phyloP scores from a whole-genome alignment of 441 rosid genomes.

The Pelargonium citronellum region DNA sequence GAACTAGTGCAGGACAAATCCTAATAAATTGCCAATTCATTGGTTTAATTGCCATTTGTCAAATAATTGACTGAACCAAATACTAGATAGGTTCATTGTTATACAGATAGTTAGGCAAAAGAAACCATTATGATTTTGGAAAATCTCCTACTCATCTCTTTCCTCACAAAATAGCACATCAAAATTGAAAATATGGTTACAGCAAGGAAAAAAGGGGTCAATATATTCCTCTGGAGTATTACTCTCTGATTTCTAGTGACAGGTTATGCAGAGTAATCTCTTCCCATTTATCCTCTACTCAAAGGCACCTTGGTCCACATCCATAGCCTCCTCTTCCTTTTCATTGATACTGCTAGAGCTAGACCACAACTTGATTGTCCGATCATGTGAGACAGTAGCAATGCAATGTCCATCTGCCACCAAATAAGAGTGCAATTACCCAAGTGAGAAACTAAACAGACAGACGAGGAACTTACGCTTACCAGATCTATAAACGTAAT shows the following conservation, averaged over 20 bases:
- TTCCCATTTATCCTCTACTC: too few relatives aligned
- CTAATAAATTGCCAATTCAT: too few relatives aligned
- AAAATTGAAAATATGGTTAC: neutral
- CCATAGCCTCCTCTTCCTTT: constrained; percentile 17
- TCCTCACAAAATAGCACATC: neutral
- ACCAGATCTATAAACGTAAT: neutral
- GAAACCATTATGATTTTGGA: neutral
- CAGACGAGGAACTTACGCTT: neutral
- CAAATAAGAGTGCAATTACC: neutral
- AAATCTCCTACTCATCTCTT: neutral
- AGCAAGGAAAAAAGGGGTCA: neutral
- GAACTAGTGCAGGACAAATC: too few relatives aligned
- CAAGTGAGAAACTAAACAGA: neutral
- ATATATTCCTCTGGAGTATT: too few relatives aligned
- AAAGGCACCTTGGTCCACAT: constrained; percentile 14
- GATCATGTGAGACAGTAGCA: constrained; percentile 26
- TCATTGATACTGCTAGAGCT: neutral
- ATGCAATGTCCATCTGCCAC: constrained; percentile 24
- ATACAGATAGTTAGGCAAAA: too few relatives aligned
- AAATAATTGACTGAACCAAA: too few relatives aligned
- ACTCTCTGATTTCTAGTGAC: neutral
- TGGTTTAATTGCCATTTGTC: too few relatives aligned
- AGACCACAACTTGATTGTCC: constrained; percentile 24
- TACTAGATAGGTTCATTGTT: too few relatives aligned
- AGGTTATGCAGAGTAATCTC: neutral